Evolutionary conservation across 2,329 filamentous ascomycete species (phyloP).

Genomic region (Talaromyces sp.): DNA sequence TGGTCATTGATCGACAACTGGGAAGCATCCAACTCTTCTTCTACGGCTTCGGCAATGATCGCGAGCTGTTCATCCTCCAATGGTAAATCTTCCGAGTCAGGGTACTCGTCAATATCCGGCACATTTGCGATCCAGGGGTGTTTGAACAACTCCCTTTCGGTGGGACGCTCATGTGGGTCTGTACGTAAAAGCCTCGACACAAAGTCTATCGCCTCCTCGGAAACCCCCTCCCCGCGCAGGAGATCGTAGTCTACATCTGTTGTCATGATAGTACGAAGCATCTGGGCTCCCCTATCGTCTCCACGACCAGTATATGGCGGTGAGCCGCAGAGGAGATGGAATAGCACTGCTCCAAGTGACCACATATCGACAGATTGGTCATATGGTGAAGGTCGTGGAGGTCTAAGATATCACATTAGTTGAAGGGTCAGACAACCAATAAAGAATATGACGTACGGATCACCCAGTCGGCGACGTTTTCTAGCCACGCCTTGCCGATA

Average conservation of each 20-base stretch:
- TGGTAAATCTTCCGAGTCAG: constrained; percentile 59
- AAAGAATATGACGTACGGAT: constrained; percentile 36
- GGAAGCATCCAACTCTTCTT: constrained; percentile 52
- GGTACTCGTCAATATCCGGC: constrained; percentile 57
- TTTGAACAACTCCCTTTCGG: constrained; percentile 63
- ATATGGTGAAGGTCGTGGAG: constrained; percentile 61
- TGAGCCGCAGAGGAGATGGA: constrained; percentile 72
- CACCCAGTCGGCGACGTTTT: constrained; percentile 57
- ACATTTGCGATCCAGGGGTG: constrained; percentile 70
- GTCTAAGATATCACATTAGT: constrained; percentile 31
- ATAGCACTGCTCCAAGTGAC: constrained; percentile 91
- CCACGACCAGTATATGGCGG: constrained; percentile 78
- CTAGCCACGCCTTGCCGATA: constrained; percentile 59
- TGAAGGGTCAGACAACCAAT: not conserved
- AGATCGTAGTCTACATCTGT: constrained; percentile 64
- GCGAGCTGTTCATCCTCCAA: constrained; percentile 37
- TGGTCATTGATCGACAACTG: constrained; percentile 60
- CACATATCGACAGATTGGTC: constrained; percentile 92
- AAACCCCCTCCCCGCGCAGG: constrained; percentile 58
- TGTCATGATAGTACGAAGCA: constrained; percentile 80
- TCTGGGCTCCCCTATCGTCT: constrained; percentile 71
- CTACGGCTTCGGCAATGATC: constrained; percentile 37
- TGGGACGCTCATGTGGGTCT: constrained; percentile 73
- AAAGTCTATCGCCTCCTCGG: constrained; percentile 67
- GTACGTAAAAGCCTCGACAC: constrained; percentile 73